Conservation (phyloP, 768 basidiomycete genomes). For the Candolleomyces aberdarensis region DNA sequence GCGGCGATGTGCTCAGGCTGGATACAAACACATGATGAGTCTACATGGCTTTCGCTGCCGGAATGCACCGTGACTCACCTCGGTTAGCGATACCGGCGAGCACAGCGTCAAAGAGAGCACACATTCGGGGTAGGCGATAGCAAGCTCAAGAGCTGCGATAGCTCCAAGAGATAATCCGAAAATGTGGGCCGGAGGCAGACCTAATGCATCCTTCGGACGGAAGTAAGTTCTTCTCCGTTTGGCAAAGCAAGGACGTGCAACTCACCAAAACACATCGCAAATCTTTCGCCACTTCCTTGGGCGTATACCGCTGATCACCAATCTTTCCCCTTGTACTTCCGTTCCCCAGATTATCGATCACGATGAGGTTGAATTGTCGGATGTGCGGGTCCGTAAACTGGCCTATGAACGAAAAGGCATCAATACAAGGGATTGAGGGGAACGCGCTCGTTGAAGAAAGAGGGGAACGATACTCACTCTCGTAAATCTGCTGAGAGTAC, state of each 20-base stretch:
- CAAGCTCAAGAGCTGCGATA: slow-evolving; percentile 29
- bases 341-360: slow-evolving; percentile 30
- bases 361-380: slow-evolving; percentile 36
- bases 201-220: slow-evolving; percentile 24
- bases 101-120: slow-evolving; percentile 33
- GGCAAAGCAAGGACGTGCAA: neutral
- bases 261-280: slow-evolving; percentile 30
- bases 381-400: slow-evolving; percentile 34
- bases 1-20: slow-evolving; percentile 26
- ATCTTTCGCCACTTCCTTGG: slow-evolving; percentile 28
- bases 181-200: slow-evolving; percentile 31
- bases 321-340: slow-evolving; percentile 29
- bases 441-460: neutral
- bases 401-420: slow-evolving; percentile 12
- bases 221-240: neutral
- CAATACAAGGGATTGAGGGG: neutral
- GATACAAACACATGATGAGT: neutral
- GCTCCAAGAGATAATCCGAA: slow-evolving; percentile 34
- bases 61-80: slow-evolving; percentile 20
- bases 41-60: no score
- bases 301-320: slow-evolving; percentile 21
- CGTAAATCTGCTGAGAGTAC: slow-evolving; percentile 28
- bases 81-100: slow-evolving; percentile 29
- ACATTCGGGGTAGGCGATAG: slow-evolving; percentile 26
- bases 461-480: slow-evolving; percentile 22